Percentiles rank a stretch among this genome's conserved stretches.
Evolutionary conservation across 164 flowering plant species (phyloP).

Genomic region (Sextonia rubra): DNA sequence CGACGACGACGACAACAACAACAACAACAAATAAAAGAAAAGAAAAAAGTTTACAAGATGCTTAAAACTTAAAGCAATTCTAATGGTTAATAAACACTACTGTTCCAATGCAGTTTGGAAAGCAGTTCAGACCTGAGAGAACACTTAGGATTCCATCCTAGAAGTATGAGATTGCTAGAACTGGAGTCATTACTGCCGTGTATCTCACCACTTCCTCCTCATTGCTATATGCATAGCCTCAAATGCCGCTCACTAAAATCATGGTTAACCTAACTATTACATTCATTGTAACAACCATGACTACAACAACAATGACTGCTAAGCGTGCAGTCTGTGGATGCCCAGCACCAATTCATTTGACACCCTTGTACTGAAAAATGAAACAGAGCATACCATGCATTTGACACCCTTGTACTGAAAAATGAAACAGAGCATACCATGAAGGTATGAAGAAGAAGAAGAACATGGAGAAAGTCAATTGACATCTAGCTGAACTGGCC

Average conservation of each 20-base stretch:
- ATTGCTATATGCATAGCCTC: conserved; percentile 34
- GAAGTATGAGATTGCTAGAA: conserved; percentile 37
- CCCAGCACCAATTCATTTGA: conserved; percentile 46
- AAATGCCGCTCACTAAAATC: conserved; percentile 19
- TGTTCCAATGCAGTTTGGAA: too few species aligned
- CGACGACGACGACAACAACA: not conserved
- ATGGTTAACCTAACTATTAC: conserved; percentile 12
- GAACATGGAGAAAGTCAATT: not conserved
- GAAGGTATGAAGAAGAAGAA: not conserved
- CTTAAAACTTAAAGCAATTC: not conserved
- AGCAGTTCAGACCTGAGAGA: conserved; percentile 37
- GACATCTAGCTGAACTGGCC: conserved; percentile 4
- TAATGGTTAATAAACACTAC: not conserved
- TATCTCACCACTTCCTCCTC: conserved; percentile 34
- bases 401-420: conserved; percentile 37
- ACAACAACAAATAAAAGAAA: not conserved
- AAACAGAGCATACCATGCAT: conserved; percentile 11
- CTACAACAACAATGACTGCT: conserved; percentile 21
- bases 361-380: conserved; percentile 29
- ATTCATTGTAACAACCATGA: conserved; percentile 18
- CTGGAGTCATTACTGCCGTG: conserved; percentile 41
- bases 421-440: not conserved
- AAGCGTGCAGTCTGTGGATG: conserved; percentile 28
- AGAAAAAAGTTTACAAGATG: not conserved
- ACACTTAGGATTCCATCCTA: conserved; percentile 45